Base-by-base conservation (phyloP, 352 stramenopile genomes). In the Pythium coloratum region DNA sequence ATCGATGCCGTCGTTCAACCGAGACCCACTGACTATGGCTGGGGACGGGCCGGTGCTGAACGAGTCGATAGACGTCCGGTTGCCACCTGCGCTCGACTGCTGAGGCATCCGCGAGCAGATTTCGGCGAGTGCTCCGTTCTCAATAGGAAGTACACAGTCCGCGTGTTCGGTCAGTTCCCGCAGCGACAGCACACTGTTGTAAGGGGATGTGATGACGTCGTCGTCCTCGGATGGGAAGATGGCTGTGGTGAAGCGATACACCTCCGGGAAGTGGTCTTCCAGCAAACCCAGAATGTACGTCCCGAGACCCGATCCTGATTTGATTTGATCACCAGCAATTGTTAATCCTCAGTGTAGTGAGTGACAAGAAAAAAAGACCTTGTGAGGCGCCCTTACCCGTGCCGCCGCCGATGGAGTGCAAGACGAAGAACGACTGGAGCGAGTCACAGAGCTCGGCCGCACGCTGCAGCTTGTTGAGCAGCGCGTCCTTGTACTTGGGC, bases 151-250 rank as follows among this genome's bases (percentile, higher is more conserved):
- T 18, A 97, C 91, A 67, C 88, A 97, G 64, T 97, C 89, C 1
- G 92, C 89, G 72, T 95, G 81, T 20, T 96, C 83, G 4, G 84
- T 94, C 28, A 98, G 83, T 67, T 97, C 70, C 7, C 77, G 72
- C 51, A 94, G 59, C 6, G 89, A 78, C 20, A 95, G 51, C n/a
- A 95, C 79, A 58, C 83, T 93, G 72, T 98, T 98, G 76, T 98
- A 98, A 3, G 94, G 92, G 24, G 90, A 97, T 6, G 91, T 98
- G 62, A 98, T 82, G 33, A 98, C 92, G 55, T 98, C 91, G 69
- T 97, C 89, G 71, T 97, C 89, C 64, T 89, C 87, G 0, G 86
- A 92, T 50, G 85, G 85, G 59, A 93, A 93, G 18, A 93, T 83
- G n/a, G 83, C 84, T 18, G 73, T 90, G 28, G 84, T 87, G 70